phyloP scores from a whole-genome alignment of 768 basidiomycete genomes.

The Jaapia argillacea region DNA sequence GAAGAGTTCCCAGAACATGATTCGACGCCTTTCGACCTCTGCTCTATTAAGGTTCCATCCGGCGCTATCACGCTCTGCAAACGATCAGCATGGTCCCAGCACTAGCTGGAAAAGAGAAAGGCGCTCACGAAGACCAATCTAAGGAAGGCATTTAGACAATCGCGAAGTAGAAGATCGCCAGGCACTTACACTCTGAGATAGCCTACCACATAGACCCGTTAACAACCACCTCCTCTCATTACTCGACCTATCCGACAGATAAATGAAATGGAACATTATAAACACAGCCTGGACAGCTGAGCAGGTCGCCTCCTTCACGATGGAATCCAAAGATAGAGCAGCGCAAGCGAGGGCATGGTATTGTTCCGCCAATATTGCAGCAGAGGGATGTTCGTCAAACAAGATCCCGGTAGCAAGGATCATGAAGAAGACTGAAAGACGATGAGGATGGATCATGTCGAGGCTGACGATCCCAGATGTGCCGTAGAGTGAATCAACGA shows the following conservation, averaged over 20 bases:
- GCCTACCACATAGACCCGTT: constrained; percentile 30
- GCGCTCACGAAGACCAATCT: constrained; percentile 46
- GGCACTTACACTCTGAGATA: constrained; percentile 33
- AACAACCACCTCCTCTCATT: constrained; percentile 40
- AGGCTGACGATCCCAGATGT: constrained; percentile 19
- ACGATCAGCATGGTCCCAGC: constrained; percentile 1
- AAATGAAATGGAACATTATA: constrained; percentile 30
- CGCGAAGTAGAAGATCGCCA: not conserved
- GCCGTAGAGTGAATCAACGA: constrained; percentile 35
- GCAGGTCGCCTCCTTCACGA: constrained; percentile 32
- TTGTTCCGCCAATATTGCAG: constrained; percentile 23
- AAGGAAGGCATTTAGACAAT: constrained; percentile 1
- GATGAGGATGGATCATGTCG: constrained; percentile 31
- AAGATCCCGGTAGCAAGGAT: constrained; percentile 36
- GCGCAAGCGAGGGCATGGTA: constrained; percentile 41
- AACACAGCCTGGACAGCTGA: constrained; percentile 39
- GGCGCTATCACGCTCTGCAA: constrained; percentile 39
- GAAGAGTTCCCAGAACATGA: constrained; percentile 44
- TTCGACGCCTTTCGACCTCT: constrained; percentile 35
- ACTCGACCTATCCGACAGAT: constrained; percentile 29
- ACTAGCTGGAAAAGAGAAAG: not conserved
- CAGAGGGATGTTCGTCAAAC: constrained; percentile 28
- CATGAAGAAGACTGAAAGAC: constrained; percentile 43
- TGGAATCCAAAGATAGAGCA: constrained; percentile 33
- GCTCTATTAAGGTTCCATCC: constrained; percentile 34